A percentile compares a stretch with the other conserved stretches of the same genome.
These are phyloP conservation scores for Leonotis leonurus DNA, from an alignment of 257 asterid genomes.

Conservation along the genomic window DNA sequence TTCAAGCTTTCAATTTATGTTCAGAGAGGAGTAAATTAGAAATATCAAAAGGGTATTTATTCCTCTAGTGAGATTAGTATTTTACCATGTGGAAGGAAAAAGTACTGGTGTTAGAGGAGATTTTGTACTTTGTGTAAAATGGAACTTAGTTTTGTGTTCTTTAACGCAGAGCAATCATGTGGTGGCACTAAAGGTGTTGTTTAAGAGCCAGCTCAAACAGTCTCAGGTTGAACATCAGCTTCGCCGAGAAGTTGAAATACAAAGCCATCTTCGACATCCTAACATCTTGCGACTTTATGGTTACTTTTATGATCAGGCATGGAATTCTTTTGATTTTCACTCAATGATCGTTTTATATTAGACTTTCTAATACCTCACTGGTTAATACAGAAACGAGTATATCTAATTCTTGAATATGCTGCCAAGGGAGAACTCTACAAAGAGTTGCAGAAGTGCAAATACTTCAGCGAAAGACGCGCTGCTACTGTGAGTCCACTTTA, in stretches of 20 bases:
- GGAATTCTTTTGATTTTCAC: neutral
- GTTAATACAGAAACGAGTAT: conserved; percentile 75
- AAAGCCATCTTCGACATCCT: conserved; percentile 90
- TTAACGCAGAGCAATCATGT: conserved; percentile 71
- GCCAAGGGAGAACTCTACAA: conserved; percentile 92
- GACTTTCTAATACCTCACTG: neutral
- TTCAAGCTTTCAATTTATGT: neutral
- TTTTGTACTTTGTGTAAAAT: neutral
- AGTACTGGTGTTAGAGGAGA: neutral
- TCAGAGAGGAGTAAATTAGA: neutral
- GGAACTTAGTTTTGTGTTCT: neutral
- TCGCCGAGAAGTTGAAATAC: conserved; percentile 94
- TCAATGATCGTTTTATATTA: neutral
- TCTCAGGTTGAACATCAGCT: conserved; percentile 95
- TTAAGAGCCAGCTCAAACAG: conserved; percentile 79
- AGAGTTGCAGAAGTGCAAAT: conserved; percentile 73
- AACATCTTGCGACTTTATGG: conserved; percentile 87
- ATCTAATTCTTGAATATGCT: conserved; percentile 82
- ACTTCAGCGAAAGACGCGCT: conserved; percentile 82
- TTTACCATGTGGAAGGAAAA: neutral
- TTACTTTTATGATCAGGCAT: conserved; percentile 84
- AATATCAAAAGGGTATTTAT: neutral
- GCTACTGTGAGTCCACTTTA: conserved; percentile 61
- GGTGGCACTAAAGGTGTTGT: conserved; percentile 83
- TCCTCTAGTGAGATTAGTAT: neutral